Evolutionary conservation across 2,329 filamentous ascomycete species (phyloP).

Genomic region (Cylindrodendrum hubeiense): DNA sequence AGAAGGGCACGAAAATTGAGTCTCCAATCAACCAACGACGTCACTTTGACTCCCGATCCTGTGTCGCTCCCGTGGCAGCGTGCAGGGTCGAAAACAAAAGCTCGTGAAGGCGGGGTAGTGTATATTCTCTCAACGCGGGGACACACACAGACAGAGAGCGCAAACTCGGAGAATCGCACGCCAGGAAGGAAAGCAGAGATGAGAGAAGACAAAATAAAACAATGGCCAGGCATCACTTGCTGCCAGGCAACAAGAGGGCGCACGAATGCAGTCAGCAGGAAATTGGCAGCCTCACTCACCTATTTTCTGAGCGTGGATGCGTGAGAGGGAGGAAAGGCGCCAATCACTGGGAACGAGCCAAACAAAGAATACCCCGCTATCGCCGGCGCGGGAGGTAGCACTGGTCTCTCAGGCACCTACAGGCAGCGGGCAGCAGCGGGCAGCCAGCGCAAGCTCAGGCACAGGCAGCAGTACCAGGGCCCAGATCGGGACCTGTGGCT

Average conservation of each 20-base stretch:
- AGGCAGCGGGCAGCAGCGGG: neutral
- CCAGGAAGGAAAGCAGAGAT: constrained; percentile 5
- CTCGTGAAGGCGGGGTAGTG: constrained; percentile 27
- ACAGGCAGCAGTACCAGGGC: constrained; percentile 3
- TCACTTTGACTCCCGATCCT: neutral
- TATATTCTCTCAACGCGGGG: constrained; percentile 20
- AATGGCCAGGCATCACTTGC: constrained; percentile 21
- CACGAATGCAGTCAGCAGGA: constrained; percentile 36
- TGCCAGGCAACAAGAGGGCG: constrained; percentile 33
- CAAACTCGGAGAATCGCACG: constrained; percentile 26
- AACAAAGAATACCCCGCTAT: constrained; percentile 44
- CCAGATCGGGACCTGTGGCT: constrained; percentile 1
- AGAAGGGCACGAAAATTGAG: neutral
- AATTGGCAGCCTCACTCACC: constrained; percentile 41
- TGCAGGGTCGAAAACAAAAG: constrained; percentile 6
- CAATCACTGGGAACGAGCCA: constrained; percentile 39
- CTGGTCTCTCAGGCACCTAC: neutral
- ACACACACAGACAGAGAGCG: constrained; percentile 18
- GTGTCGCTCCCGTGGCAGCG: neutral
- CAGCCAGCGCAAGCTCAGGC: constrained; percentile 9
- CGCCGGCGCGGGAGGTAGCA: neutral
- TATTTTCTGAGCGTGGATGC: constrained; percentile 40
- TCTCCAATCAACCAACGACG: constrained; percentile 1
- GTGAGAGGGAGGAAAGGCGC: constrained; percentile 41
- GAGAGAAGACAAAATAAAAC: constrained; percentile 4